A percentile compares a stretch with the other conserved stretches of the same genome.
These are phyloP conservation scores for Uronychia binucleata DNA, from an alignment of 73 alveolate genomes.

Conservation along the genomic window DNA sequence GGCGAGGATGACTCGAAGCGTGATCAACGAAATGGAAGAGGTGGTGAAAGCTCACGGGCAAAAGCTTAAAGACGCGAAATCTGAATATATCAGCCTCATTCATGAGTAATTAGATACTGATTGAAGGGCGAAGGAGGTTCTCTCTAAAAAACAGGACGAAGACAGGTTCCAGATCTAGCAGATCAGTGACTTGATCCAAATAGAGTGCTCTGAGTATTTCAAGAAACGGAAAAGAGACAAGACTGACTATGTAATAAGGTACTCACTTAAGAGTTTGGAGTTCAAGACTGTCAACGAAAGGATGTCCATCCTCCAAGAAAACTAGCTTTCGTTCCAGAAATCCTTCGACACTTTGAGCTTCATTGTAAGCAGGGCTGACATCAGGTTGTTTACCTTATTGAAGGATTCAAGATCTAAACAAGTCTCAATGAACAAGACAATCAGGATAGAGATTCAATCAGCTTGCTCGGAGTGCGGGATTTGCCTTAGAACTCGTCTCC, in stretches of 20 bases:
- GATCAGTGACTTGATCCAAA: not conserved
- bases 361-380: not conserved
- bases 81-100: too few relatives aligned
- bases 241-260: not conserved
- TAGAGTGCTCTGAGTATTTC: not conserved
- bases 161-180: not conserved
- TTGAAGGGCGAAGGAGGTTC: not conserved
- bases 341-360: not conserved
- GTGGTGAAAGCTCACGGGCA: not conserved
- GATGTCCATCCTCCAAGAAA: not conserved
- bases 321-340: not conserved
- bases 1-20: not conserved
- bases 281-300: not conserved
- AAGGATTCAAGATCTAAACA: not conserved
- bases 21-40: not conserved
- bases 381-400: not conserved
- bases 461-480: not conserved
- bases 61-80: not conserved
- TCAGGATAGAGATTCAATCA: not conserved
- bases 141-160: not conserved
- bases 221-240: not conserved
- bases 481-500: not conserved
- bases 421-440: not conserved
- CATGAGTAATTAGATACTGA: too few relatives aligned
- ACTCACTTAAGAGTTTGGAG: not conserved